A percentile compares a stretch with the other conserved stretches of the same genome.
Conservation (phyloP, 208 protist genomes). For the Acanthamoeba triangularis region DNA sequence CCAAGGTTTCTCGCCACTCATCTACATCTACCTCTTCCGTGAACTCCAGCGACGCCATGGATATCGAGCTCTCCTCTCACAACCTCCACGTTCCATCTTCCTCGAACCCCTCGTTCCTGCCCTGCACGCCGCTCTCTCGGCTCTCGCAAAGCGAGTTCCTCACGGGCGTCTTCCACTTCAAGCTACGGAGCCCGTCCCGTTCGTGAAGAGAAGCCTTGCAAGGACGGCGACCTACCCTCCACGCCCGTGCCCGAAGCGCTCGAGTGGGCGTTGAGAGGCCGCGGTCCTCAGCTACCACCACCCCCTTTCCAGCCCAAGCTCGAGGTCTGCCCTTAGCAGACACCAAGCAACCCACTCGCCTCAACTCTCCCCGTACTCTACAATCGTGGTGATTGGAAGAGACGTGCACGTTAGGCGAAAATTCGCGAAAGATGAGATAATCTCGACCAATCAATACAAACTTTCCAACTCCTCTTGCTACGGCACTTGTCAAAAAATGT, state of each 20-base stretch:
- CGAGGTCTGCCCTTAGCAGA: too few species aligned
- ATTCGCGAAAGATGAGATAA: neutral
- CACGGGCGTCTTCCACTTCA: conserved; percentile 26
- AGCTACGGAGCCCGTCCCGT: neutral
- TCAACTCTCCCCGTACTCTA: neutral
- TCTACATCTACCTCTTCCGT: neutral
- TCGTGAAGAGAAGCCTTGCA: neutral
- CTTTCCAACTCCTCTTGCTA: too few species aligned
- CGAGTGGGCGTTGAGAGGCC: too few species aligned
- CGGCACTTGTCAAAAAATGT: too few species aligned
- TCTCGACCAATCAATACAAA: neutral
- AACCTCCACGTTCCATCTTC: neutral
- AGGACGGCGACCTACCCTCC: too few species aligned
- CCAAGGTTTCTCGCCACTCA: neutral
- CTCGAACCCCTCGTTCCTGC: neutral
- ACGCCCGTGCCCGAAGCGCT: too few species aligned
- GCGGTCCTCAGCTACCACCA: too few species aligned
- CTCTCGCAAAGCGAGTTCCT: neutral
- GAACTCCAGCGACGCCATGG: neutral
- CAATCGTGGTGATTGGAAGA: neutral
- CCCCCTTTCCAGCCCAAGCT: too few species aligned
- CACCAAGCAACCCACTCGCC: too few species aligned
- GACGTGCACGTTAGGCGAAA: neutral
- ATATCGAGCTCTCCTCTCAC: neutral
- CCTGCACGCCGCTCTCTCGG: conserved; percentile 15